Evolutionary conservation across 345 rosid genomes (phyloP).

Genomic region (Punica granatum): DNA sequence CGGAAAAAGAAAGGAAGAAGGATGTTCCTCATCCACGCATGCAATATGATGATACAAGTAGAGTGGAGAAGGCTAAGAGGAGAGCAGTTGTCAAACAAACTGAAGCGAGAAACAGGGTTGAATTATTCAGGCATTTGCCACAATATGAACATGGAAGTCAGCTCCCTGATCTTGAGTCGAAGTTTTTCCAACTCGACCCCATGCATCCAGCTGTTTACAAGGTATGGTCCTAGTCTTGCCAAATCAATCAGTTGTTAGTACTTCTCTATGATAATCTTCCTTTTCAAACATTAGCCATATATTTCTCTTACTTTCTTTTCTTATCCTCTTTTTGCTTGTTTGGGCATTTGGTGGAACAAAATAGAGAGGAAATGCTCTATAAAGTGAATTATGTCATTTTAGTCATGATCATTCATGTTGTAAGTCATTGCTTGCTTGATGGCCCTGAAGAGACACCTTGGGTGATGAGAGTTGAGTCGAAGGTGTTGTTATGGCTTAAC

Average conservation of each 20-base stretch:
- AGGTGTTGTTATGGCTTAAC: neutral
- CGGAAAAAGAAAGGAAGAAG: slow-evolving; percentile 88
- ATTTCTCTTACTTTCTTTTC: neutral
- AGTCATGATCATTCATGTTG: neutral
- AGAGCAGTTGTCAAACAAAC: slow-evolving; percentile 84
- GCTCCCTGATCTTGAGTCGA: slow-evolving; percentile 76
- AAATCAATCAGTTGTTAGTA: neutral
- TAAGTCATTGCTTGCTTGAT: neutral
- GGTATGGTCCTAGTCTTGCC: slow-evolving; percentile 27
- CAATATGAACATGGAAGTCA: slow-evolving; percentile 91
- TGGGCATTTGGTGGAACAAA: neutral
- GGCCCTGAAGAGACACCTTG: neutral
- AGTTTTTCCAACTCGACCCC: slow-evolving; percentile 80
- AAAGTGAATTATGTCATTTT: neutral
- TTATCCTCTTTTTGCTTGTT: neutral
- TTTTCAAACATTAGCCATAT: neutral
- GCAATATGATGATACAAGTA: slow-evolving; percentile 85
- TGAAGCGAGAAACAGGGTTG: slow-evolving; percentile 84
- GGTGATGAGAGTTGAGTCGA: neutral
- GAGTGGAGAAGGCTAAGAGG: slow-evolving; percentile 90
- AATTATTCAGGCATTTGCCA: slow-evolving; percentile 94
- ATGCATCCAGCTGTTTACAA: slow-evolving; percentile 91
- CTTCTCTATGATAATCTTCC: neutral
- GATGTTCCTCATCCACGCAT: slow-evolving; percentile 93
- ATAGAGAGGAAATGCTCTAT: neutral